Evolutionary conservation across 441 rosid species (phyloP), one percentile per base, ranked within the genome.

Genomic region (Bruguiera hainesii): DNA sequence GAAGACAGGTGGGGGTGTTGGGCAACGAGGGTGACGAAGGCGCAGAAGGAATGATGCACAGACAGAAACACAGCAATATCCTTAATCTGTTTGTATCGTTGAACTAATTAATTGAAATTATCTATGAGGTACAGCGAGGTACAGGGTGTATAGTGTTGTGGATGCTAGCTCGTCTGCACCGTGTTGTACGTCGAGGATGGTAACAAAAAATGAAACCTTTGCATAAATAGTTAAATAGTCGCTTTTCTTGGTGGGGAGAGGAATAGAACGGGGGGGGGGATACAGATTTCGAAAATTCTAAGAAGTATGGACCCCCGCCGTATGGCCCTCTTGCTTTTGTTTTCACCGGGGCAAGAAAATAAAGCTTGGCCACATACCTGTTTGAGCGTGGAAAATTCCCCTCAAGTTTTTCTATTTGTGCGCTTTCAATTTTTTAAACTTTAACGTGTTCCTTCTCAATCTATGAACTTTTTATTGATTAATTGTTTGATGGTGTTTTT

Each of bases 21-120:
- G 55, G 63, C 46, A 61, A 61, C 53, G 75, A 67, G 64, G 62
- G 49, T 46, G 72, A 71, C 49, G 69, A 58, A 56, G 61, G 13
- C 35, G 65, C 71, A 48, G 51, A 51, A 7, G 56, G 52, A 60
- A 64, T 61, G 73, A 69, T 69, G 74, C 31, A 56, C 37, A 19
- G 51, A 51, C 31, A 48, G 35, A 46, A 65, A 50, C 61, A 67
- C 65, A 62, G 6, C 7, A 46, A 35, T 25, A 61, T 21, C 31
- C 31, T 58, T 35, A 26, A 10, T 61, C 26, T 62, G 13, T 61
- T 56, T 15, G 4, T 25, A 21, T 5, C 11, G 39, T 25, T 23
- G 31, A 20, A 35, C 58, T 20, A 29, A 16, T 46, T 61, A 4
- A 53, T 59, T 67, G 1, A 30, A 52, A n/a, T 52, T 52, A 52